Percentiles rank a stretch among this genome's conserved stretches.
phyloP scores from a whole-genome alignment of 2,329 filamentous ascomycete species.

The Penicillium sclerotiorum region DNA sequence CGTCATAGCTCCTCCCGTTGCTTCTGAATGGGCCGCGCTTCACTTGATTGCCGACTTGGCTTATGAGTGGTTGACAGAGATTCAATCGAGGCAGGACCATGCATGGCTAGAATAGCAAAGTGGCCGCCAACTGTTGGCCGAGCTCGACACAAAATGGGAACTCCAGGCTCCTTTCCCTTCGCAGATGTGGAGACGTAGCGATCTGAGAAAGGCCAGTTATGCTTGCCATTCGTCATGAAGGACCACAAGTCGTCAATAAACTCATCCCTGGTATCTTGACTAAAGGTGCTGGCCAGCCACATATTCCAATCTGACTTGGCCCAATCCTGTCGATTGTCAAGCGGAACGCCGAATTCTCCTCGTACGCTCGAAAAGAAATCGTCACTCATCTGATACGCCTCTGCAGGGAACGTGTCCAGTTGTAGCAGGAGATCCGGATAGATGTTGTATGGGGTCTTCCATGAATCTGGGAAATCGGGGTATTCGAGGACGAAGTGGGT shows the following conservation, averaged over 20 bases:
- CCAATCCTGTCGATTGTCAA: constrained; percentile 45
- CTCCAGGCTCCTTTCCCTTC: constrained; percentile 33
- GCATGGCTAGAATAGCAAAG: constrained; percentile 45
- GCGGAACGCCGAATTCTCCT: constrained; percentile 41
- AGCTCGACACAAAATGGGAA: constrained; percentile 39
- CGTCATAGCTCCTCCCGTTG: constrained; percentile 10
- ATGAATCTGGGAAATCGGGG: constrained; percentile 33
- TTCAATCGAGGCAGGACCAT: constrained; percentile 32
- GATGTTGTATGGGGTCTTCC: constrained; percentile 47
- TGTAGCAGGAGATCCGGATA: constrained; percentile 45
- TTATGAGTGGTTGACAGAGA: constrained; percentile 13
- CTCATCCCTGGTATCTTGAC: constrained; percentile 30
- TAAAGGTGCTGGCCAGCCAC: constrained; percentile 43
- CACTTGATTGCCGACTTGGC: background rate
- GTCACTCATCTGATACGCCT: constrained; percentile 40
- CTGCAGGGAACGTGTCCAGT: constrained; percentile 40
- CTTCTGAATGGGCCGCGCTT: background rate
- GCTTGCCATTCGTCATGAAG: constrained; percentile 47
- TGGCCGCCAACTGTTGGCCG: constrained; percentile 48
- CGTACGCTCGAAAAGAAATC: constrained; percentile 40
- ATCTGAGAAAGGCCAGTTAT: constrained; percentile 49
- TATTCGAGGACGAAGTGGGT: constrained; percentile 48
- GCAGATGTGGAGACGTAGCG: constrained; percentile 42
- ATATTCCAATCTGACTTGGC: constrained; percentile 51
- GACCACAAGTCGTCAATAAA: constrained; percentile 47